Evolutionary conservation across 305 asterid genomes (phyloP).

Genomic region (Solanum aculeatissimum): DNA sequence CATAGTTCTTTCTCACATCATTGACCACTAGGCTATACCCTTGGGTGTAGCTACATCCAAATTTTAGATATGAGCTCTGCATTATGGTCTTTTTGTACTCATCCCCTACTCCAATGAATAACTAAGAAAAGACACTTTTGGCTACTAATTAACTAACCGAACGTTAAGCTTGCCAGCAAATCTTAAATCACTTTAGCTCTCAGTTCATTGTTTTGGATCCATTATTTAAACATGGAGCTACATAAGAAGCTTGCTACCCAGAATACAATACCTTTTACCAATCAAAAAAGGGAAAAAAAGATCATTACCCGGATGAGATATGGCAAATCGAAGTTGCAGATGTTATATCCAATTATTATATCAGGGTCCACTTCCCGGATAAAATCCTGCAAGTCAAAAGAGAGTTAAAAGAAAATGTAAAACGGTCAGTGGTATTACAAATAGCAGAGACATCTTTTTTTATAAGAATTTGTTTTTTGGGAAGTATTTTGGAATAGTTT

Average conservation of each 20-base stretch:
- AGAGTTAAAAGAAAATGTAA: background rate
- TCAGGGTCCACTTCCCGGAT: conserved; percentile 97
- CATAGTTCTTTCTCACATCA: background rate
- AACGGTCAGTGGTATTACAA: background rate
- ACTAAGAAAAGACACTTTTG: background rate
- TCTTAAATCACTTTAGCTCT: background rate
- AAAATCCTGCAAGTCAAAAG: conserved; percentile 43
- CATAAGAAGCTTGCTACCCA: conserved; percentile 30
- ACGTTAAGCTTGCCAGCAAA: background rate
- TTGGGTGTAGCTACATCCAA: background rate
- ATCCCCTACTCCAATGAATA: background rate
- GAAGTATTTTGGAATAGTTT: background rate
- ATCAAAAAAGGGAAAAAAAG: background rate
- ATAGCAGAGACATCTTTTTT: background rate
- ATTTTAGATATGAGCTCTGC: background rate
- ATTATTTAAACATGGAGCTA: background rate
- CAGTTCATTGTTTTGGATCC: background rate
- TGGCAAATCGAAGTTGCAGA: conserved; percentile 97
- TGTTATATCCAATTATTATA: conserved; percentile 93
- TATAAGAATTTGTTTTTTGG: background rate
- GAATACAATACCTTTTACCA: conserved; percentile 5
- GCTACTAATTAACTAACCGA: background rate
- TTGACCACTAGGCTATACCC: background rate
- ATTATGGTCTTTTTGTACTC: background rate
- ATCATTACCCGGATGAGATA: conserved; percentile 85